phyloP scores from a whole-genome alignment of 2,329 filamentous ascomycete species.

The Parascedosporium putredinis region DNA sequence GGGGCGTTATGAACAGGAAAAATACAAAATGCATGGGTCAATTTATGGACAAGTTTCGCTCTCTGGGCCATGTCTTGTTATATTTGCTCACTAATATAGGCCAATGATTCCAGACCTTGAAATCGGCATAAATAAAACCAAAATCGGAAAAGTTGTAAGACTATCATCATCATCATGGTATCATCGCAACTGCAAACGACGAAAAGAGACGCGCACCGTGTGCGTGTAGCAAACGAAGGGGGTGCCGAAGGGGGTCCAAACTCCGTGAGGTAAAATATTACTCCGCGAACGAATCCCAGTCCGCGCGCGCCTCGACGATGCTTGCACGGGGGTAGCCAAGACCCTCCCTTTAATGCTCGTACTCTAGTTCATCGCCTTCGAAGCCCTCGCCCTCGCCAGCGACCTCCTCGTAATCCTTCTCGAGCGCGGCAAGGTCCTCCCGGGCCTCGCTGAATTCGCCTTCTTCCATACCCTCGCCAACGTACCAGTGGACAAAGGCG shows the following conservation, averaged over 20 bases:
- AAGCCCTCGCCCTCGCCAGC: conserved; percentile 67
- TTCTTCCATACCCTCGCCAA: conserved; percentile 87
- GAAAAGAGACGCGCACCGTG: neutral
- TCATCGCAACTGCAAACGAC: neutral
- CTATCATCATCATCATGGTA: conserved; percentile 9
- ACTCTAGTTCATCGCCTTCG: conserved; percentile 52
- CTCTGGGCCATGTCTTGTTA: too few relatives aligned
- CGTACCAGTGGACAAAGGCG: conserved; percentile 69
- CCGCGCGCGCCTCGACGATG: neutral
- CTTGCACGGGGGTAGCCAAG: neutral
- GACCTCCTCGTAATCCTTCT: conserved; percentile 83
- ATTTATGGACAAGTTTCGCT: too few relatives aligned
- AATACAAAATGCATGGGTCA: too few relatives aligned
- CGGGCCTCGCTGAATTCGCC: conserved; percentile 82
- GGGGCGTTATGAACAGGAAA: too few relatives aligned
- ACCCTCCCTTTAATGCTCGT: conserved; percentile 61
- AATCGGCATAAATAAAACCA: too few relatives aligned
- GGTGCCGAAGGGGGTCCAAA: too few relatives aligned
- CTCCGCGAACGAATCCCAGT: neutral
- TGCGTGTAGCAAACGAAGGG: neutral
- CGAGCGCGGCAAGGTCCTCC: conserved; percentile 74
- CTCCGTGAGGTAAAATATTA: neutral
- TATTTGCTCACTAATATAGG: too few relatives aligned
- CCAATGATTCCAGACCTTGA: neutral
- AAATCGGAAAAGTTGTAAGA: too few relatives aligned